Evolutionary conservation across 345 rosid genomes (phyloP).

Genomic region (Laguncularia racemosa): DNA sequence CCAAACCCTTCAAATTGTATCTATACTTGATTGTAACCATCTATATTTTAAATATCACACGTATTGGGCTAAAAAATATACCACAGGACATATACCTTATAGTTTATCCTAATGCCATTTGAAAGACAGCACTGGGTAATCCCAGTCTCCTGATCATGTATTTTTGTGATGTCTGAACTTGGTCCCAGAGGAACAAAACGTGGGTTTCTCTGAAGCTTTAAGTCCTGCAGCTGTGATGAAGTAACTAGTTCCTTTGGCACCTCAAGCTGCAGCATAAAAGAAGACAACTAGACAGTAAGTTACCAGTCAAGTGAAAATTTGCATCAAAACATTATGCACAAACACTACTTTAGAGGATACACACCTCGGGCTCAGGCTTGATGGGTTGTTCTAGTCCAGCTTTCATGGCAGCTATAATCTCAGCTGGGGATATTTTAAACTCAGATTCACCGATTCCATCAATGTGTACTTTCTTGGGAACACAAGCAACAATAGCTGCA

Average conservation of each 20-base stretch:
- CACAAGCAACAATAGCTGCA: constrained; percentile 98
- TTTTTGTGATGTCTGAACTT: constrained; percentile 37
- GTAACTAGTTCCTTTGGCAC: constrained; percentile 91
- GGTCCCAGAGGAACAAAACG: constrained; percentile 49
- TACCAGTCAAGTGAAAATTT: no score
- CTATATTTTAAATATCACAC: no score
- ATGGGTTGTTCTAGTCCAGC: constrained; percentile 76
- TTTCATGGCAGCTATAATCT: constrained; percentile 66
- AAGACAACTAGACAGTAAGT: neutral
- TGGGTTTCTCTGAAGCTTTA: constrained; percentile 57
- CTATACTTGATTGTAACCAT: no score
- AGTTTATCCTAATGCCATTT: constrained; percentile 89
- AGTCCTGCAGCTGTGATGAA: constrained; percentile 53
- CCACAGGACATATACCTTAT: constrained; percentile 40
- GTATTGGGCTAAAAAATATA: no score
- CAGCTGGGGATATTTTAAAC: constrained; percentile 62
- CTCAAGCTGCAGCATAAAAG: constrained; percentile 66
- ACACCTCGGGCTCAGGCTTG: constrained; percentile 98
- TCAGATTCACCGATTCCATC: constrained; percentile 85
- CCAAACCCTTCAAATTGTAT: no score
- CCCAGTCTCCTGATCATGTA: constrained; percentile 82
- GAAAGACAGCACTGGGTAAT: constrained; percentile 80
- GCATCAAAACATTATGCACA: no score
- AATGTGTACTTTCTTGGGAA: constrained; percentile 76
- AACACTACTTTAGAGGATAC: constrained; percentile 6